Conservation (phyloP, 371 early-diverging fungal genomes). For the Mortierella polycephala region DNA sequence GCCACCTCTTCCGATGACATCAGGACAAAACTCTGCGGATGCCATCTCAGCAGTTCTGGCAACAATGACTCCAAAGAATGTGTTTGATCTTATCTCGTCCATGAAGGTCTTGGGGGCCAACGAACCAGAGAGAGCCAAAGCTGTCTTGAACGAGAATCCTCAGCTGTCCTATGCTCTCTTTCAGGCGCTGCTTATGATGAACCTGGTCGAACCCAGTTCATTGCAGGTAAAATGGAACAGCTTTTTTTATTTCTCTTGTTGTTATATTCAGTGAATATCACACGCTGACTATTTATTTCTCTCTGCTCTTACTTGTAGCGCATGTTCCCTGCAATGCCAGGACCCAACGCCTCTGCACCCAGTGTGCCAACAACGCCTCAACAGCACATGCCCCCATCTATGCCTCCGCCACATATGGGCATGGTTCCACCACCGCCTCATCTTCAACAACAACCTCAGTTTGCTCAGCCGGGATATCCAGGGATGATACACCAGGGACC, state of each 20-base stretch:
- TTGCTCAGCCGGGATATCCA: constrained; percentile 43
- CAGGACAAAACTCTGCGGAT: constrained; percentile 58
- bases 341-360: constrained; percentile 43
- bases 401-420: constrained; percentile 39
- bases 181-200: constrained; percentile 86
- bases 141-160: constrained; percentile 80
- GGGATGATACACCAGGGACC: constrained; percentile 15
- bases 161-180: constrained; percentile 89
- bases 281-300: not conserved
- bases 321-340: constrained; percentile 48
- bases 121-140: constrained; percentile 74
- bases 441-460: constrained; percentile 32
- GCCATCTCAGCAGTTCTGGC: constrained; percentile 74
- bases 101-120: constrained; percentile 78
- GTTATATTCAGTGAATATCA: not conserved
- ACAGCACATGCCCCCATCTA: constrained; percentile 38
- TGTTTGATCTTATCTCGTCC: constrained; percentile 78
- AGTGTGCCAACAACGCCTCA: constrained; percentile 32
- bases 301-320: constrained; percentile 8
- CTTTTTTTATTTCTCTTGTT: not conserved
- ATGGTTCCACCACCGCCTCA: constrained; percentile 43
- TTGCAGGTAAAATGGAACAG: constrained; percentile 67
- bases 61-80: constrained; percentile 74
- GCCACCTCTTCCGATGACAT: constrained; percentile 21
- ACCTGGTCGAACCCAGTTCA: constrained; percentile 81